Base-by-base conservation (phyloP, 257 asterid genomes). In the Solanum chmielewskii region DNA sequence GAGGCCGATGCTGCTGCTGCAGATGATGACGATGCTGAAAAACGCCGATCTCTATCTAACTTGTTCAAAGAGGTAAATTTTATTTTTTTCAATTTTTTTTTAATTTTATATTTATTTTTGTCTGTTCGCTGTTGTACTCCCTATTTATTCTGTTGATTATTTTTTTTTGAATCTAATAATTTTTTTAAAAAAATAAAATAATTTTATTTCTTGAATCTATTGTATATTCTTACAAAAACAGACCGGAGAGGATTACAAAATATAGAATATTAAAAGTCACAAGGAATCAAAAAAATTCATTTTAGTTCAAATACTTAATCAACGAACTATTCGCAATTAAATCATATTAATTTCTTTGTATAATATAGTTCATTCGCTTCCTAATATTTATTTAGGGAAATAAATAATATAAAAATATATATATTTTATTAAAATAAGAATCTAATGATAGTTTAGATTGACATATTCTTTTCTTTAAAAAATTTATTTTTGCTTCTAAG, bases 21-120 rank as follows among this genome's bases (percentile, higher is more conserved):
- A 18, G 90, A 2, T 18, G 85, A 29, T 7, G 89, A 75, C 52
- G 91, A 87, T 27, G 88, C 89, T 52, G 91, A 87, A 56, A 91
- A 84, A 86, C 87, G 85, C 76, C 93, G 86, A 49, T 93, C 94
- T 88, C 95, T 93, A 9, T 92, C 94, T 5, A 87, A 87, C 88
- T 86, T 91, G 90, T 88, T 93, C 74, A 84, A 85, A 27, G 91
- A 92, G 95, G 95, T 93, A 89, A n/a, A n/a, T 35, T 23, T 47
- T 4, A 18, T 15, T 41, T 25, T 45, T 18, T 45, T 31, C 45
- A 13, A n/a, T 1, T 4, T 8, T 14, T 4, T 47, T 47, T 82
- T 37, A 0, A 23, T 9, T 60, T 78, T 29, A 23, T 44, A 4
- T 75, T 21, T 35, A n/a, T 37, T 44, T 25, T 33, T 12, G 20